Evolutionary conservation across 306 rosid genomes (phyloP), one percentile per base, ranked within the genome.

Genomic region (Quercus robur): DNA sequence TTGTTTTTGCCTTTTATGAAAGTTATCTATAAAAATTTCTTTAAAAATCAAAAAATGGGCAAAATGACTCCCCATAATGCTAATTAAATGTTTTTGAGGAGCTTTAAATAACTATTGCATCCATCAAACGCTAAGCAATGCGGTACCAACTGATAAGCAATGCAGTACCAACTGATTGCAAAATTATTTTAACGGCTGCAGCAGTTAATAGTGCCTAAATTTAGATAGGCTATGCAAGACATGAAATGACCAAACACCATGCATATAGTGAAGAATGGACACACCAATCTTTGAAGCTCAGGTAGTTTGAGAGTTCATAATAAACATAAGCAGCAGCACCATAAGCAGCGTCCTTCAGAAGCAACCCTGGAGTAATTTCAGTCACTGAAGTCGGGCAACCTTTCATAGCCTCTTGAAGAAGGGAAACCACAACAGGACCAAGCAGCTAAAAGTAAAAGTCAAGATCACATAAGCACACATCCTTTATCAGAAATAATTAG

Each of bases 311-410:
- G 69, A 94, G 97, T 87, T 94, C 97, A 75, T 94, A 94, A 86
- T 93, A 94, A 84, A 94, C 99, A 87, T 93, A 93, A 73, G 99
- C 94, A 66, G 99, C 97, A 77, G 99, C 97, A 70, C 97, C 97
- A 84, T 94, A 94, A 78, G 93, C 94, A 88, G 97, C 99, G 85
- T 94, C 99, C 88, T 94, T 94, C 67, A 93, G 95, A 85, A 94
- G 97, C 86, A 94, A 83, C 38, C 87, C 94, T 63, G 99, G 90
- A 79, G 97, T 85, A 61, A 94, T 89, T 80, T 94, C 99, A 57
- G 94, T 89, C 64, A 82, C 91, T 66, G 93, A 88, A 59, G 92
- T 77, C 49, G 99, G 88, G 83, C 97, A 94, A 78, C 90, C 90
- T 83, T 74, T 87, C 95, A 93, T 94, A 74, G 95, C 90, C 84